Evolutionary conservation across 1,284 basidiomycete species (phyloP).

Genomic region (Tausonia pullulans): DNA sequence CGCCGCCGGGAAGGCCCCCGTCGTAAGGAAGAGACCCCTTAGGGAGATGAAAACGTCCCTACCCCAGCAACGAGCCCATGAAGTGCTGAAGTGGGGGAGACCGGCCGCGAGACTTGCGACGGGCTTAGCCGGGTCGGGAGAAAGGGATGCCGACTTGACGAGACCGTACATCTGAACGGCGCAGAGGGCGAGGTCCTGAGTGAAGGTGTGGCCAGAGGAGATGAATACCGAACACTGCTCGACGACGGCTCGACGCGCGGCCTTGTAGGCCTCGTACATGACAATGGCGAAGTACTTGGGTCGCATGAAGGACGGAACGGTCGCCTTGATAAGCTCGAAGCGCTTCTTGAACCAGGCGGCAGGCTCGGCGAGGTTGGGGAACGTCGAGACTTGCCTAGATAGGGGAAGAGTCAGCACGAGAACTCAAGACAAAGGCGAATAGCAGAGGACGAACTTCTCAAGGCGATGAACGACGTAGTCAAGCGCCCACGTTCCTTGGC

Average conservation of each 20-base stretch:
- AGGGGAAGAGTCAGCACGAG: not conserved
- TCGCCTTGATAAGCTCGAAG: conserved; percentile 62
- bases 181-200: conserved; percentile 73
- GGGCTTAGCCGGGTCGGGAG: conserved; percentile 41
- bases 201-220: conserved; percentile 70
- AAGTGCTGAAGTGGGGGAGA: conserved; percentile 76
- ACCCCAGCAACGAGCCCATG: conserved; percentile 95
- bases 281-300: conserved; percentile 90
- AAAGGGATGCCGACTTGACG: conserved; percentile 73
- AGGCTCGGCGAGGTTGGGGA: conserved; percentile 58
- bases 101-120: conserved; percentile 85
- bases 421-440: not conserved
- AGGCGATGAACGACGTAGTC: conserved; percentile 70
- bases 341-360: conserved; percentile 73
- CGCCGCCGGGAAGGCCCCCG: conserved; percentile 76
- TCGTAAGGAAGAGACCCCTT: conserved; percentile 80
- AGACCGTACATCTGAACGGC: conserved; percentile 85
- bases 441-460: conserved; percentile 45
- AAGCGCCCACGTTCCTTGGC: conserved; percentile 77
- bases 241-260: conserved; percentile 62
- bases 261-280: conserved; percentile 80
- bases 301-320: conserved; percentile 70
- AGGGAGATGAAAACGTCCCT: conserved; percentile 81
- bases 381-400: conserved; percentile 50
- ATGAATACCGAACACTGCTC: conserved; percentile 82